These are phyloP conservation scores for Flueggea neowawraea DNA, from an alignment of 441 rosid genomes.

Conservation along the genomic window DNA sequence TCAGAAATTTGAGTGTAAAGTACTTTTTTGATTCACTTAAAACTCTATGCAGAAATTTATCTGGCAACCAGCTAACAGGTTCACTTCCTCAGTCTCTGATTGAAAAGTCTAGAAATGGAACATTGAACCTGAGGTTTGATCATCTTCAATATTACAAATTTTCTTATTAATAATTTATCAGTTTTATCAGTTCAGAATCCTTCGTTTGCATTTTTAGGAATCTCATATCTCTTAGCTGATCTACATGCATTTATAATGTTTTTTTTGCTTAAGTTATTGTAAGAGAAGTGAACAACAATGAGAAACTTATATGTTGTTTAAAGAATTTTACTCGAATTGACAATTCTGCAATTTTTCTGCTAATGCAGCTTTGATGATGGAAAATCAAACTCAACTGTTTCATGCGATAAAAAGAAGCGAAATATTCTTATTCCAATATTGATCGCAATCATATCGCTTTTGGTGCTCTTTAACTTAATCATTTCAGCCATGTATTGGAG, in stretches of 20 bases:
- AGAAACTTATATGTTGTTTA: too few relatives aligned
- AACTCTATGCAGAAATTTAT: constrained; percentile 13
- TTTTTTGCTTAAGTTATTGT: too few relatives aligned
- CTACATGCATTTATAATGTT: too few relatives aligned
- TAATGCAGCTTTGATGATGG: not conserved
- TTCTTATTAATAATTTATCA: not conserved
- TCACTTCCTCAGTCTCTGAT: constrained; percentile 11
- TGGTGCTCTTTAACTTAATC: not conserved
- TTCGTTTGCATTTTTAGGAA: too few relatives aligned
- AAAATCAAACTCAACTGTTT: not conserved
- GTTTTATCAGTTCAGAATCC: too few relatives aligned
- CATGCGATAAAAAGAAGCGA: too few relatives aligned
- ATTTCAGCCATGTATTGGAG: not conserved
- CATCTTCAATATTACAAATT: not conserved
- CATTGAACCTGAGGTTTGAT: constrained; percentile 16
- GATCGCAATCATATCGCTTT: not conserved
- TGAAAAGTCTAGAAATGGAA: constrained; percentile 11
- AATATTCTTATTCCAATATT: not conserved
- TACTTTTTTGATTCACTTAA: too few relatives aligned
- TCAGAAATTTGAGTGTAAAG: too few relatives aligned
- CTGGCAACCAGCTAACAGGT: constrained; percentile 14
- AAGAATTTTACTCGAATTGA: too few relatives aligned
- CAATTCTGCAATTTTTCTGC: too few relatives aligned
- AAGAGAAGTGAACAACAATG: too few relatives aligned
- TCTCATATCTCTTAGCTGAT: too few relatives aligned